Evolutionary conservation across 208 protist species (phyloP), one percentile per base, ranked within the genome.

Genomic region (Trypanosoma theileri): DNA sequence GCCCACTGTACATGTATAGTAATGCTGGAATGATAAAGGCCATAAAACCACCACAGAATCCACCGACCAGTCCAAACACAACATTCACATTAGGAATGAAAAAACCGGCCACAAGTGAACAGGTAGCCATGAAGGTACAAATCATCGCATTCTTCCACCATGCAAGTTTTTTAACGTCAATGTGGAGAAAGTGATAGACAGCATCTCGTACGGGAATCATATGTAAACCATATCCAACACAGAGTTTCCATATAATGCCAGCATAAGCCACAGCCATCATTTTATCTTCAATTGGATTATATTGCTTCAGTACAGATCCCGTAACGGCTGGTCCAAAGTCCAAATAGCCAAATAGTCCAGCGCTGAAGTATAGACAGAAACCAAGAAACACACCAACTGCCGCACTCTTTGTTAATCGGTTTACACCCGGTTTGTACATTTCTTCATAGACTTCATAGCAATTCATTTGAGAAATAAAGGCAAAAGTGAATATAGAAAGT

Each of bases 1-100:
- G 61, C 3, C 81, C 86, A 21, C 60, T 73, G 71, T 85, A 92
- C 75, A 84, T 83, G 22, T 62, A 59, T 13, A 84, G 77, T 26
- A 94, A 75, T 0, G 88, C 79, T 19, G 88, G 88, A 13, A 92
- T 68, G 24, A 92, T 83, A 31, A 94, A 94, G 48, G 78, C 84
- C 13, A 92, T 40, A 22, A 77, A 80, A 0, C 81, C 82, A 8
- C 81, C 85, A 50, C 67, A 81, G 16, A 92, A 51, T 21, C 78
- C 72, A 12, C 88, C 88, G n/a, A 75, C 57, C 40, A 94, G 72
- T 4, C 76, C 81, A 61, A 94, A 92, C 8, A 92, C 86, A 40
- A 88, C 82, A 42, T 80, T 85, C 10, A 94, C 75, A 28, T 85
- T 82, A 3, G 85, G 85, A 55, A 94, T 76, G 35, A 88, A 85